Evolutionary conservation across 176 grass and related monocot species (phyloP), one percentile per base, ranked within the genome.

Genomic region (Guadua angustifolia): DNA sequence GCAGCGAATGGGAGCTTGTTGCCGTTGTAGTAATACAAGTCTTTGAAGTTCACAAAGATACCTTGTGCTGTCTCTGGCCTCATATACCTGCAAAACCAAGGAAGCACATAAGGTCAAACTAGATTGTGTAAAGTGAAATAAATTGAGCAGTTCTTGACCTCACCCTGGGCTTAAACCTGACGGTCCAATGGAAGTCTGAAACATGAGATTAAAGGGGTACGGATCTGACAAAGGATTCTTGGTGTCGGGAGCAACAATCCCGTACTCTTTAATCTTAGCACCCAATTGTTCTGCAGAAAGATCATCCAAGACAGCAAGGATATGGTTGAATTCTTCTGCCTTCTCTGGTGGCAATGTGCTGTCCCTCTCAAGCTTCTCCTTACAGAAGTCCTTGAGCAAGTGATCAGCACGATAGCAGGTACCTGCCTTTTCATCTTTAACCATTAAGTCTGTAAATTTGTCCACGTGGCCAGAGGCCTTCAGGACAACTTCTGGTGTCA

Each of bases 141-240:
- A 70, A 78, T 16, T 75, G 61, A 77, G 66, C 25, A 32, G 21
- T 71, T 83, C 21, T 81, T 79, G 66, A 64, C 24, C 92, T 94
- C 66, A 97, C 94, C 92, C 94, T 42, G 86, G 46, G 35, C 86
- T 97, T 69, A 97, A 83, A 68, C 95, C 86, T 66, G 95, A 89
- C 13, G 95, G 95, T 49, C 95, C 95, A 92, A 97, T 97, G n/a
- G 90, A 97, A 33, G 95, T 97, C 84, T 97, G 95, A 79, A 97
- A 97, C 95, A 97, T 97, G 57, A 97, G 92, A 91, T 97, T 97
- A 79, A 97, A 97, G 19, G 95, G 95, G 65, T 97, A 97, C 0
- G 92, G 95, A 65, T 91, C 88, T 62, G 92, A 94, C 32, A 97
- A 77, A 24, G 59, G 59, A 66, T 97, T 97, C 78, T 94, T 97